Evolutionary conservation across 2,329 filamentous ascomycete species (phyloP).

Genomic region (Pseudohalonectria lignicola): DNA sequence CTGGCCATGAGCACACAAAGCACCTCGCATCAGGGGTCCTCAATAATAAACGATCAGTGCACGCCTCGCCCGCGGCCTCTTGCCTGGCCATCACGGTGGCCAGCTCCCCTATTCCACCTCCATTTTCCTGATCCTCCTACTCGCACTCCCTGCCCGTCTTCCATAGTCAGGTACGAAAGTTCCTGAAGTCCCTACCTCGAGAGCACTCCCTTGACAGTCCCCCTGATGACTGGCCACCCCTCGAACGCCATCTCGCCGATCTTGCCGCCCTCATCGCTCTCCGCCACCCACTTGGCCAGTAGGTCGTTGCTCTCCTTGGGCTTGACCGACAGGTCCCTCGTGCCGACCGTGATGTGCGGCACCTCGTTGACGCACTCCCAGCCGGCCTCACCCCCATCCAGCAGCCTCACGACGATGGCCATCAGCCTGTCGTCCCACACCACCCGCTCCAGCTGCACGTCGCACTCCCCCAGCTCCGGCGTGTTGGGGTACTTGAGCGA

Average conservation of each 20-base stretch:
- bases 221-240: slow-evolving; percentile 34
- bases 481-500: not conserved
- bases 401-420: slow-evolving; percentile 75
- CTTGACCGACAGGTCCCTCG: slow-evolving; percentile 62
- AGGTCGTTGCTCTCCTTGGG: slow-evolving; percentile 91
- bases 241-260: slow-evolving; percentile 39
- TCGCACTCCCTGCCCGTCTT: too few species aligned
- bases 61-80: too few species aligned
- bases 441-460: slow-evolving; percentile 55
- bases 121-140: too few species aligned
- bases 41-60: too few species aligned
- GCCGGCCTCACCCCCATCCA: slow-evolving; percentile 24
- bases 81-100: too few species aligned
- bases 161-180: too few species aligned
- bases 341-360: slow-evolving; percentile 86
- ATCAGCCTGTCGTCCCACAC: slow-evolving; percentile 83
- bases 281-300: slow-evolving; percentile 61
- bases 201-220: slow-evolving; percentile 35
- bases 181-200: slow-evolving; percentile 38
- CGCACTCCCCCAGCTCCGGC: slow-evolving; percentile 52
- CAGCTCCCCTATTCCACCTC: too few species aligned
- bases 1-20: too few species aligned
- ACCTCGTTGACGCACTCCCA: slow-evolving; percentile 68
- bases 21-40: too few species aligned
- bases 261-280: slow-evolving; percentile 39